Base-by-base conservation (phyloP, 345 rosid genomes). In the Lagerstroemia speciosa region DNA sequence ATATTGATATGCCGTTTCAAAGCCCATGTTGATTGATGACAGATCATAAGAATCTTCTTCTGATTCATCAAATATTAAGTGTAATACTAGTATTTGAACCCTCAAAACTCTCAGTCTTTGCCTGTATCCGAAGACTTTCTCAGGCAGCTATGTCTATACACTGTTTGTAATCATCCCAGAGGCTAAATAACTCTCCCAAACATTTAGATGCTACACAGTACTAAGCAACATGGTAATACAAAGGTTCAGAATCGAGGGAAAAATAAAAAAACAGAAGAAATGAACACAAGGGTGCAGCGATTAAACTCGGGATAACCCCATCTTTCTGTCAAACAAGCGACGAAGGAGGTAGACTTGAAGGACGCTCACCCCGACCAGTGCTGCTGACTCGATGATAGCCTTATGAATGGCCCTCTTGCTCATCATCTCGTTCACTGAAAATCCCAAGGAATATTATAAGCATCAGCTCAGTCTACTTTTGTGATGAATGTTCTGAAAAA, bases 341-440 rank as follows among this genome's bases (percentile, higher is more conserved):
- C 82, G 87, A 22, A 86, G 87, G 40, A 89, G 90, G 84, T 83
- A 82, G 65, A 86, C 87, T 80, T 89, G 95, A 33, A 85, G 82
- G 62, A 82, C 66, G 33, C 88, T 85, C 7, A 82, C 89, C 34
- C 83, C 85, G 3, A 89, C 55, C 0, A 89, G 87, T 19, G 89
- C 91, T 29, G 80, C 75, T 5, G 95, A 89, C 77, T 89, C 91
- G 11, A 73, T 80, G 16, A 85, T 43, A 50, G 91, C 95, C 80
- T 86, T 89, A 70, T 89, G 85, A 36, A 86, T 58, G 29, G 95
- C 85, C 78, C 88, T 83, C 22, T 50, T 50, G 60, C 87, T 73
- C 91, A 81, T 89, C 65, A 77, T 81, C 36, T 89, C 91, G 32
- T 86, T 86, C 73, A 85, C 95, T 89, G 95, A 15, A 62, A 8